Evolutionary conservation across 148 eudicot species (phyloP), one percentile per base, ranked within the genome.

Genomic region (Arbutus unedo): DNA sequence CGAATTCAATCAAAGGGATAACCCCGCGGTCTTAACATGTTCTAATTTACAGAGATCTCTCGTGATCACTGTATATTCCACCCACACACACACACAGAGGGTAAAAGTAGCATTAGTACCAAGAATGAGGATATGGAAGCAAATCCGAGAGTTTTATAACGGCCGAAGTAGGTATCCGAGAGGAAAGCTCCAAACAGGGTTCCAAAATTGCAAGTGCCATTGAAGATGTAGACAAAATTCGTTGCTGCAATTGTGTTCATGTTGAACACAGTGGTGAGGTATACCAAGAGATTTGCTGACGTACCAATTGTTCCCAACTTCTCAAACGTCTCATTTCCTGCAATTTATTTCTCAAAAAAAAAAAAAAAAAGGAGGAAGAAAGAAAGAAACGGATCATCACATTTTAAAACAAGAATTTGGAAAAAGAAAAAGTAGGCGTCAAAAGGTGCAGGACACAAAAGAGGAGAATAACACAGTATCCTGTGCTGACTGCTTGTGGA

Each of bases 321-420:
- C 82, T 93, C 93, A 59, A 93, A 93, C 2, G 91, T 84, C 86
- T 91, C 94, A 55, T 91, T 91, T 59, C 94, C 94, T 91, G 80
- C 79, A 38, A 31, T 53, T 31, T 5, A 47, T 43, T 9, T 15
- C 0, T 19, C 5, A 4, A 5, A 1, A n/a, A n/a, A 0, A 4
- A 5, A 1, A n/a, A n/a, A 0, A n/a, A 62, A 19, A 62, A 19
- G 1, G 2, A 3, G 16, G 16, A 62, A 62, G 31, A 62, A 23
- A 13, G 47, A 73, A 19, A 73, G 21, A 47, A 73, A 72, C 2
- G 15, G 62, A 21, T 57, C 62, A 57, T 18, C 15, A 19, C 18
- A 57, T 19, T 57, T 57, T 57, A 6, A 6, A 5, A 18, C 6
- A 57, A 2, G 19, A n/a, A 6, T 57, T 53, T 19, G 19, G 8